Base-by-base conservation (phyloP, 108 stramenopile species). In the Skeletonema menzelii region DNA sequence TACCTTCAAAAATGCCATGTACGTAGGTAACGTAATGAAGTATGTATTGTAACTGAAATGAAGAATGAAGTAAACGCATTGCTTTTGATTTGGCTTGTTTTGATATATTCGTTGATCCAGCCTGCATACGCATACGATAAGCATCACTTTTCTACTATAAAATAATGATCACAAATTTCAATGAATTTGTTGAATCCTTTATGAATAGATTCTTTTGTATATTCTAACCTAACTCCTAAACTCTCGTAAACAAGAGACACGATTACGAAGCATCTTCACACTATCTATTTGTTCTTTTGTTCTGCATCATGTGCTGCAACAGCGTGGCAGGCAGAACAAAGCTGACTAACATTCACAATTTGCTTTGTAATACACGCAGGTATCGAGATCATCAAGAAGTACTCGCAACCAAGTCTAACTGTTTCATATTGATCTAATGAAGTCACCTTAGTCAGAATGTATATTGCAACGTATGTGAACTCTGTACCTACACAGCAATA, bases 401-500 rank as follows among this genome's bases (percentile, higher is more conserved):
- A 60, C 28, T 80, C 62, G 3, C 83, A 49, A 2, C 77, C 22
- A 44, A 78, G 62, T 69, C 75, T 63, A n/a, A 79, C 20, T 20
- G 71, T 73, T 10, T 46, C 22, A 35, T 73, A 26, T 26, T 49
- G 37, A 42, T 42, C 32, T 30, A 27, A 56, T 8, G 72, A 56
- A 42, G 46, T 59, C 1, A 69, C 56, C 55, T 67, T 65, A 37
- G 70, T n/a, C 40, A 59, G 78, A 34, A 77, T 77, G 62, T 92
- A 93, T 14, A 88, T 67, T 38, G 82, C 69, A 27, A 93, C 65
- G 64, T 92, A 93, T 6, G 91, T 91, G 27, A 94, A 90, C 83
- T 99, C 98, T 7, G 96, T 91, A 8, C 96, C 95, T 5, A 97
- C 95, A 79, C 98, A 99, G 62, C 93, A 92, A 73, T 96, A 97